These are phyloP conservation scores for Apiospora koreana DNA, from an alignment of 2,329 filamentous ascomycete genomes.

Conservation along the genomic window DNA sequence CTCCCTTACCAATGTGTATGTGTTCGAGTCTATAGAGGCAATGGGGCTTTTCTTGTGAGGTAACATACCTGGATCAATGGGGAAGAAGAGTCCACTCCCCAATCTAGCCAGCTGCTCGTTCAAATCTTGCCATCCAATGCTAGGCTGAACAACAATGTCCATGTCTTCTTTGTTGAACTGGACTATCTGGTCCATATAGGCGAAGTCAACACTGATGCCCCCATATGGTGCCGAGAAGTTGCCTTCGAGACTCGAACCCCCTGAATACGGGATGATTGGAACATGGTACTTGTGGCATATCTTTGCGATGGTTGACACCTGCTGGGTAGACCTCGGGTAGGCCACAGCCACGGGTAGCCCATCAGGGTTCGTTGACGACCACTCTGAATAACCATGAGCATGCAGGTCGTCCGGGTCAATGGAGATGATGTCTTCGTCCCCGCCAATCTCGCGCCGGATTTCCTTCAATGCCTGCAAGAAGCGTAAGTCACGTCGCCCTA, in stretches of 20 bases:
- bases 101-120: conserved; percentile 72
- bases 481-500: not conserved
- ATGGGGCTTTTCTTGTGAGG: conserved; percentile 21
- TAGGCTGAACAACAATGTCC: conserved; percentile 90
- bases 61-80: conserved; percentile 75
- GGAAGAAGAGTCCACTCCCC: conserved; percentile 81
- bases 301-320: conserved; percentile 61
- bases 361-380: conserved; percentile 64
- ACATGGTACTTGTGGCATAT: conserved; percentile 78
- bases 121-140: conserved; percentile 87
- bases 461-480: conserved; percentile 51
- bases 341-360: conserved; percentile 63
- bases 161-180: conserved; percentile 83
- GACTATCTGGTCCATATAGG: conserved; percentile 81
- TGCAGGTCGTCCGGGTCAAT: conserved; percentile 63
- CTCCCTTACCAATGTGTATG: not conserved
- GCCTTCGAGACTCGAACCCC: conserved; percentile 83
- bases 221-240: conserved; percentile 88
- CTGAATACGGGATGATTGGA: conserved; percentile 85
- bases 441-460: conserved; percentile 48
- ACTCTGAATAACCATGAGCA: conserved; percentile 67
- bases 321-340: conserved; percentile 61
- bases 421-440: conserved; percentile 57
- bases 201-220: conserved; percentile 88
- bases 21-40: conserved; percentile 24